These are phyloP conservation scores for Mimosa pudica DNA, from an alignment of 306 rosid species.

Conservation along the genomic window DNA sequence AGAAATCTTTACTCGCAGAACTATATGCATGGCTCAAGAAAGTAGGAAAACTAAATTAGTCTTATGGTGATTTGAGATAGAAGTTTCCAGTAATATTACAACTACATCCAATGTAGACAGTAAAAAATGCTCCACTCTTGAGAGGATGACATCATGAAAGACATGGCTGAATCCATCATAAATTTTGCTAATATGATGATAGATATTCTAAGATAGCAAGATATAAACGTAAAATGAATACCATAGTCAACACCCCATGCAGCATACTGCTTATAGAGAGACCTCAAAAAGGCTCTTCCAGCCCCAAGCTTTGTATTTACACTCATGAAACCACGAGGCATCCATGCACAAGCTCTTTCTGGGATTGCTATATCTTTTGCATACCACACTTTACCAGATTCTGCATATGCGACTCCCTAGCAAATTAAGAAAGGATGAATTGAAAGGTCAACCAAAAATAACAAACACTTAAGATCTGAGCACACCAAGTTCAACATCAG, in stretches of 20 bases:
- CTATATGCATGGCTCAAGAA: slow-evolving; percentile 6
- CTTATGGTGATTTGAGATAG: not conserved
- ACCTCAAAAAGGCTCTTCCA: slow-evolving; percentile 86
- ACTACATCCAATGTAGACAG: not conserved
- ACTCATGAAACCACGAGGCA: slow-evolving; percentile 89
- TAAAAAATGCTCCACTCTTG: slow-evolving; percentile 1
- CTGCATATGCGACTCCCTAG: slow-evolving; percentile 69
- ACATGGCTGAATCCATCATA: not conserved
- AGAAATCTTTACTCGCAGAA: not conserved
- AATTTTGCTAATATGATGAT: slow-evolving; percentile 4
- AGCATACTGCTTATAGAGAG: slow-evolving; percentile 86
- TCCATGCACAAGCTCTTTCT: slow-evolving; percentile 85
- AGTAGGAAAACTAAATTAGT: not conserved
- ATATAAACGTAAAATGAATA: slow-evolving; percentile 40
- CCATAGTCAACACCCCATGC: slow-evolving; percentile 97
- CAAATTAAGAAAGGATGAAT: slow-evolving; percentile 25
- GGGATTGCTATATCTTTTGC: slow-evolving; percentile 78
- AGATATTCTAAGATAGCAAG: slow-evolving; percentile 18
- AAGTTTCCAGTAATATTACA: slow-evolving; percentile 1
- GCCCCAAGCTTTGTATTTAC: slow-evolving; percentile 76
- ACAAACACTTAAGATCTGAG: slow-evolving; percentile 36
- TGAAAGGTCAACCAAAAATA: slow-evolving; percentile 17
- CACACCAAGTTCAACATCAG: slow-evolving; percentile 3
- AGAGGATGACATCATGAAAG: not conserved
- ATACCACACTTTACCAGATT: slow-evolving; percentile 70